Evolutionary conservation across 2,329 filamentous ascomycete genomes (phyloP), one percentile per base, ranked within the genome.

Genomic region (Trichoderma koningii): DNA sequence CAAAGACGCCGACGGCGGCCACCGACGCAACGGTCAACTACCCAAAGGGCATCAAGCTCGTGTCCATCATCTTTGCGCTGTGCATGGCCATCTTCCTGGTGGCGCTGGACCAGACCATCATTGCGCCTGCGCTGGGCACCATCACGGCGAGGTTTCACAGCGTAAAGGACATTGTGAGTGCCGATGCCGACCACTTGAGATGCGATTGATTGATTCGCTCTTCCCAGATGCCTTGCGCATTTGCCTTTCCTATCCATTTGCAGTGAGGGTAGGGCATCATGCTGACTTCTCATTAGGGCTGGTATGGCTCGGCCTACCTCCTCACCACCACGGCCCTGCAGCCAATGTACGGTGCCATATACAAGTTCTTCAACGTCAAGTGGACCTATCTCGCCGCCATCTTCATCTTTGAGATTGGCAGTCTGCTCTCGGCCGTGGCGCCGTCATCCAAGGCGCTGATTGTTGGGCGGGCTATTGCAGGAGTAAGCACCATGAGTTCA

Each of bases 21-120:
- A 64, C 23, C 5, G 55, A 67, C 4, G 63, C 65, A 30, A 70
- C 6, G 3, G 34, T 69, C 21, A 60, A 70, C 3, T 82, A 83
- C 68, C 80, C 81, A 0, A 69, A 71, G 23, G 78, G 77, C 47
- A 56, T 75, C 23, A 79, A 76, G 69, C 75, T 81, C 5, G 28
- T 73, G 19, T 72, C 82, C 50, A 79, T 83, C 60, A 77, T 83
- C 65, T 53, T 68, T 5, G 79, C 80, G 3, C 76, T 83, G 63
- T 80, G 79, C 66, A 71, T 83, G 15, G 73, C 79, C 64, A 75
- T 83, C 65, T 83, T 83, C 71, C 76, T 83, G 45, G 80, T 83
- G 51, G 81, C 81, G 3, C 76, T 83, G 12, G 81, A 83, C 67
- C 80, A 82, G 73, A 83, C 81, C 53, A 83, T 83, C 66, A 81